Base-by-base conservation (phyloP, 345 rosid species). In the Sonneratia alba region DNA sequence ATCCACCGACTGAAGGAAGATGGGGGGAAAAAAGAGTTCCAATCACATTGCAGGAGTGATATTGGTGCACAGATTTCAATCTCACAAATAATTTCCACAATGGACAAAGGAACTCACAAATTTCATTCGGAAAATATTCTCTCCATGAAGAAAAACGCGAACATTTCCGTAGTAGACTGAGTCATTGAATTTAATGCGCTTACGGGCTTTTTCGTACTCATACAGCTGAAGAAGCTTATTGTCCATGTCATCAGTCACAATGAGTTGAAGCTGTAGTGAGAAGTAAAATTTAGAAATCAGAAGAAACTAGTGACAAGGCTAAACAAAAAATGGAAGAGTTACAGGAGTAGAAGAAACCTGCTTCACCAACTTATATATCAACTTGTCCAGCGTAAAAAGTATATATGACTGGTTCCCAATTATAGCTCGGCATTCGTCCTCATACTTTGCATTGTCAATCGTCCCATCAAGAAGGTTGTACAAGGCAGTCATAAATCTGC, bases 361-460 rank as follows among this genome's bases (percentile, higher is more conserved):
- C 83, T 95, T 92, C 80, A 91, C 89, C 82, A 95, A 79, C 79
- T 87, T 92, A 83, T 85, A 95, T 73, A 95, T 87, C 76, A 95
- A 74, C 87, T 92, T 95, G 80, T 92, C 99, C 79, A 95, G 78
- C 49, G 97, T 95, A 81, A 95, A 95, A 72, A 95, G 80, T 66
- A 90, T 83, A 73, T 95, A 95, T 47, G 99, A 92, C 70, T 86
- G 96, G 75, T 90, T 95, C 81, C 98, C 99, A 65, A 92, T 84
- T 68, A 95, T 85, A 72, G 91, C 93, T 86, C 99, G 84, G 75
- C 99, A 95, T 82, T 92, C 99, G 74, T 95, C 99, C 77, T 95
- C 99, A 79, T 92, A 95, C 84, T 92, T 88, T 9, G 93, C 84
- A 84, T 92, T 95, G 66, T 95, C 98, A 38, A 76, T 75, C 53